Conservation (phyloP, 2,329 filamentous ascomycete species). For the Ophiostoma himal-ulmi region DNA sequence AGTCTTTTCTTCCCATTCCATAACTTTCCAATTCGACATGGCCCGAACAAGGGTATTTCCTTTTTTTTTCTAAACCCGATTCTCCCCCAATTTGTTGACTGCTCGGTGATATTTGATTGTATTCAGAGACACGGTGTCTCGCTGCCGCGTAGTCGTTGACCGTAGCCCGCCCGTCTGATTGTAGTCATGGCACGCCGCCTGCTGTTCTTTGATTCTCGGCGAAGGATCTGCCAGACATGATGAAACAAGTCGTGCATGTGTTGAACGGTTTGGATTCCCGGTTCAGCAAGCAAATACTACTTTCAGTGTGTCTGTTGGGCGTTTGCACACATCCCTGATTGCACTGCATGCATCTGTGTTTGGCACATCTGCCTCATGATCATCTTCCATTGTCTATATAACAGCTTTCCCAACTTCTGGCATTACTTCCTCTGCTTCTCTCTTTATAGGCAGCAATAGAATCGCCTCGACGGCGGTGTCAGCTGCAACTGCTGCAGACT, state of each 20-base stretch:
- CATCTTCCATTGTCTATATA: not conserved
- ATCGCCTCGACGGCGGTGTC: no score
- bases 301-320: not conserved
- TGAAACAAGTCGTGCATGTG: not conserved
- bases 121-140: not conserved
- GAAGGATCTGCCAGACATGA: not conserved
- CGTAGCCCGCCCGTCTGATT: not conserved
- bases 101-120: not conserved
- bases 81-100: not conserved
- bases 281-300: not conserved
- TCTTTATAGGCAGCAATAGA: no score
- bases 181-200: not conserved
- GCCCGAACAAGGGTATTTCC: constrained; percentile 11
- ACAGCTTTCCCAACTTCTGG: no score
- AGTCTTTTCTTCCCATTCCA: not conserved
- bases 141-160: not conserved
- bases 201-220: not conserved
- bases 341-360: not conserved
- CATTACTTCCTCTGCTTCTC: no score
- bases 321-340: not conserved
- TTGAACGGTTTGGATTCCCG: not conserved
- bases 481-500: no score
- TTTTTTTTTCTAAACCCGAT: not conserved
- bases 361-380: not conserved
- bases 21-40: not conserved